A percentile compares a stretch with the other conserved stretches of the same genome.
Conservation (phyloP, 805 yeast species). For the Komagataella kurtzmanii region DNA sequence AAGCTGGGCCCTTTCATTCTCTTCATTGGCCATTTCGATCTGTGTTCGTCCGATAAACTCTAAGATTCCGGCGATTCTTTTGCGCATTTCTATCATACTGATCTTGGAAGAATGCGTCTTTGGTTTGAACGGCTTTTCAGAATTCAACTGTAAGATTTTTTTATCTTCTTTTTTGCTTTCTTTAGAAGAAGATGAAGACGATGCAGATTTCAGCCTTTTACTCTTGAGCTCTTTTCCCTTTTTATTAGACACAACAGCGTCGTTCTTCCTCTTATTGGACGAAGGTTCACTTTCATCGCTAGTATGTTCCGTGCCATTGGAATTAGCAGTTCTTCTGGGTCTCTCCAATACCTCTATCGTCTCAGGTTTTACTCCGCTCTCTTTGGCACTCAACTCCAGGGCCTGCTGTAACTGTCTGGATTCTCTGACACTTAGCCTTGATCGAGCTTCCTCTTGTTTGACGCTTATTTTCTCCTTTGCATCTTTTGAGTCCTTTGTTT, state of each 20-base stretch:
- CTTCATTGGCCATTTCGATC: constrained; percentile 66
- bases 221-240: constrained; percentile 5
- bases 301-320: constrained; percentile 3
- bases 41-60: constrained; percentile 88
- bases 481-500: not conserved
- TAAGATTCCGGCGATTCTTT: constrained; percentile 77
- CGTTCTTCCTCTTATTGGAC: not conserved
- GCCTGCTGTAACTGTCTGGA: constrained; percentile 25
- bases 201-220: constrained; percentile 3
- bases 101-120: constrained; percentile 68
- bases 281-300: not conserved
- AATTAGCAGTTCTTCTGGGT: constrained; percentile 10
- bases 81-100: constrained; percentile 71
- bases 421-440: constrained; percentile 11
- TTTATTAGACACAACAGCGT: not conserved
- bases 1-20: constrained; percentile 38
- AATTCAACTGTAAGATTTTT: constrained; percentile 4
- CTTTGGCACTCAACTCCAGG: constrained; percentile 42
- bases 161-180: constrained; percentile 1
- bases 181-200: not conserved
- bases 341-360: constrained; percentile 12
- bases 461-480: constrained; percentile 6
- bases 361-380: constrained; percentile 25
- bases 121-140: constrained; percentile 61
- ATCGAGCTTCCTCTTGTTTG: constrained; percentile 10